Base-by-base conservation (phyloP, 345 rosid species). In the Kandelia obovata region DNA sequence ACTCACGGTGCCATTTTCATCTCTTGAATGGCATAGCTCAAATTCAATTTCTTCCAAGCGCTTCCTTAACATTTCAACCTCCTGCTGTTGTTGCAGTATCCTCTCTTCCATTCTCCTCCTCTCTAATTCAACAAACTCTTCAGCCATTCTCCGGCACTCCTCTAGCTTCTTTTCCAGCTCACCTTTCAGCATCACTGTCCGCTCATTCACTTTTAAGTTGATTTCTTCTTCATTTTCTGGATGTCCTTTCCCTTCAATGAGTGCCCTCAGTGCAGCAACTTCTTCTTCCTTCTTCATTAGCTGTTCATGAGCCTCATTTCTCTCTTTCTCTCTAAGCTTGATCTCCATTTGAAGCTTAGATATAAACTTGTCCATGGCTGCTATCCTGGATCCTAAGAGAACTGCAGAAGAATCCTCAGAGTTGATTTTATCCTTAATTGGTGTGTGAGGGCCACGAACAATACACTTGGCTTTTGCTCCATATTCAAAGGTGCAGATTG, bases 381-480 rank as follows among this genome's bases (percentile, higher is more conserved):
- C 91, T 37, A 95, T 78, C 79, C 88, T 87, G 39, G 91, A 77
- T 43, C 91, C 97, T 69, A 91, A 78, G 59, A 84, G 77, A 23
- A 80, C 81, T 60, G 86, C 84, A 46, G 89, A 74, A 55, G 84
- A 80, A 71, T 91, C 92, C 61, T 86, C 97, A 30, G 67, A 75
- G 13, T 83, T 85, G 69, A 61, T 61, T 77, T 85, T 89, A 73
- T 89, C 96, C 79, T 85, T 94, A 52, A 61, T 70, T 10, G 86
- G 92, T 1, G 83, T 88, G 73, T 86, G 96, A 61, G 89, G 85
- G 47, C 96, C 96, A 20, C 96, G 92, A 51, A 92, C 78, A 53
- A 95, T 95, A 64, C 99, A 95, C 70, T 92, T 95, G 5, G 99
- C 96, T 79, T 95, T 95, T 28, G 99, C 97, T 46, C 96, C 96